Conservation (phyloP, 1,284 basidiomycete species). For the Ustilago nuda region DNA sequence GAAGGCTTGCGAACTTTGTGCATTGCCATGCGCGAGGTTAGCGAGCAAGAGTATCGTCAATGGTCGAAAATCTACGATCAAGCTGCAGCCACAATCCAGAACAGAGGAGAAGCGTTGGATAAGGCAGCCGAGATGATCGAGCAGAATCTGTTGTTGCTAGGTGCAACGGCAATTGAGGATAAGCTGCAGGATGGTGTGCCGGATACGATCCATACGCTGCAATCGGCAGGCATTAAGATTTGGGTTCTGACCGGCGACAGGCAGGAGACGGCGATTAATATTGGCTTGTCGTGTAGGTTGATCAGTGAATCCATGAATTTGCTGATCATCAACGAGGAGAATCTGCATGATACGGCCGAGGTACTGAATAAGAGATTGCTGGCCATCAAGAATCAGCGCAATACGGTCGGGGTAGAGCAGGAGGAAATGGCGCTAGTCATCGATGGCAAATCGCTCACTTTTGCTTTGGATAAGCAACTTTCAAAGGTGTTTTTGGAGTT, state of each 20-base stretch:
- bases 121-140: conserved; percentile 95
- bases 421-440: conserved; percentile 96
- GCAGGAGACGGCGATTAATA: conserved; percentile 99
- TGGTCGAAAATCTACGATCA: conserved; percentile 90
- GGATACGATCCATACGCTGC: conserved; percentile 95
- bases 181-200: conserved; percentile 98
- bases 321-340: conserved; percentile 91
- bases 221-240: conserved; percentile 98
- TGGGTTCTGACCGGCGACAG: conserved; percentile 98
- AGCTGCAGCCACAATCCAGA: conserved; percentile 91
- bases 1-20: conserved; percentile 97
- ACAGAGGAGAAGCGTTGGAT: conserved; percentile 91
- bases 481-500: conserved; percentile 90
- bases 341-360: conserved; percentile 82
- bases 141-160: conserved; percentile 88
- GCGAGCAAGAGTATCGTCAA: conserved; percentile 87
- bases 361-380: conserved; percentile 87
- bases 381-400: conserved; percentile 87
- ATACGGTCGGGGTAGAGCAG: conserved; percentile 82
- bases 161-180: conserved; percentile 98
- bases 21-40: conserved; percentile 89
- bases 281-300: conserved; percentile 94
- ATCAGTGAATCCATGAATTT: conserved; percentile 99
- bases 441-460: conserved; percentile 93
- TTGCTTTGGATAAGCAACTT: conserved; percentile 91